Percentiles rank a stretch among this genome's conserved stretches.
phyloP scores from a whole-genome alignment of 163 green algal genomes.

The Prototheca stagnorum region DNA sequence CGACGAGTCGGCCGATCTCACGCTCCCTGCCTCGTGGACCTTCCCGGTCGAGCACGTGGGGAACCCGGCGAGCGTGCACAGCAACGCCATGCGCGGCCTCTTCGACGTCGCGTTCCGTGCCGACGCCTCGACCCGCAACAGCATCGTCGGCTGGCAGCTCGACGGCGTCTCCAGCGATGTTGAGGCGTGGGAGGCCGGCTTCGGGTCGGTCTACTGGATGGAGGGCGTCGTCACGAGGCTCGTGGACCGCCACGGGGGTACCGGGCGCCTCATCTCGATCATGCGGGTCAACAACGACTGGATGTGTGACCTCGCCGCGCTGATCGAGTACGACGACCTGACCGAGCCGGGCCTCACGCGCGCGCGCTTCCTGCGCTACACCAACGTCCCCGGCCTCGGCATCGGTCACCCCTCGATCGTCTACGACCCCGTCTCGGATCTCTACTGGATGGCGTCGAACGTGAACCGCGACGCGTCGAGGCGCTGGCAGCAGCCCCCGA shows the following conservation, averaged over 20 bases:
- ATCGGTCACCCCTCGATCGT: conserved; percentile 16
- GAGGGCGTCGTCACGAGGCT: conserved; percentile 19
- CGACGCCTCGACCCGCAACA: conserved; percentile 8
- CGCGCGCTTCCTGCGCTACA: conserved; percentile 18
- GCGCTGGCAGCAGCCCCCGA: conserved; percentile 9
- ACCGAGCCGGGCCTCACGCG: neutral
- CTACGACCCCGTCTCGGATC: conserved; percentile 12
- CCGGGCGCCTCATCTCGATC: conserved; percentile 12
- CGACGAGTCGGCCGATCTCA: conserved; percentile 13
- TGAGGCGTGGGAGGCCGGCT: conserved; percentile 14
- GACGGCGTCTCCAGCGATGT: conserved; percentile 1
- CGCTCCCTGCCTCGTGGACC: conserved; percentile 3
- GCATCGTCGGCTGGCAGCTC: conserved; percentile 15
- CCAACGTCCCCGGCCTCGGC: conserved; percentile 9
- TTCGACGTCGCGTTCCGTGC: conserved; percentile 16
- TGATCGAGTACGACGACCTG: conserved; percentile 14
- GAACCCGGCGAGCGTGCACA: conserved; percentile 16
- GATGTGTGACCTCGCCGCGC: conserved; percentile 18
- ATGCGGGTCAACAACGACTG: conserved; percentile 27
- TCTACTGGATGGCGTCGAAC: conserved; percentile 23
- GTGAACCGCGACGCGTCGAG: conserved; percentile 10
- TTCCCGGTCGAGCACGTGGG: conserved; percentile 3
- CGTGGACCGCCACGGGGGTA: conserved; percentile 11
- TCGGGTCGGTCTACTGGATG: conserved; percentile 25
- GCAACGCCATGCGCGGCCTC: conserved; percentile 11